These are phyloP conservation scores for Neolentinus lepideus DNA, from an alignment of 1,284 basidiomycete genomes.

Conservation along the genomic window DNA sequence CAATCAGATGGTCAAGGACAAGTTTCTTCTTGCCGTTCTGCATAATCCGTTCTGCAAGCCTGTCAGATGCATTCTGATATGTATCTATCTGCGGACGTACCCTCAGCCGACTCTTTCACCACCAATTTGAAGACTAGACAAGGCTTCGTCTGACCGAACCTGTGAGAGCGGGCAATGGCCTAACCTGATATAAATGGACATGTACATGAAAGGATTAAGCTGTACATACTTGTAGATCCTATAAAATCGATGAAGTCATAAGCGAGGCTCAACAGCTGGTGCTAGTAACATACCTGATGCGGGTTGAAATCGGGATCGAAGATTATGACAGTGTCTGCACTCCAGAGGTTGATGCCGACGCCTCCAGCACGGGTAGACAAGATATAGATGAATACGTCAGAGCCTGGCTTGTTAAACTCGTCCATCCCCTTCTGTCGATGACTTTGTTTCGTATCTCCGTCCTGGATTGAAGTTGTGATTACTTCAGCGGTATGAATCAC, in stretches of 20 bases:
- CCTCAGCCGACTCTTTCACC: conserved; percentile 86
- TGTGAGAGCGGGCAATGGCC: conserved; percentile 88
- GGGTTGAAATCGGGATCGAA: conserved; percentile 95
- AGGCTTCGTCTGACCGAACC: conserved; percentile 76
- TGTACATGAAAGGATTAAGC: conserved; percentile 6
- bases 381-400: conserved; percentile 87
- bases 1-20: conserved; percentile 86
- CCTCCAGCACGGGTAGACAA: conserved; percentile 95
- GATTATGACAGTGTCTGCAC: conserved; percentile 88
- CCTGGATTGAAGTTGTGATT: too few relatives aligned
- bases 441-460: conserved; percentile 84
- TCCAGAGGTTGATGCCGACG: conserved; percentile 90
- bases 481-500: too few relatives aligned
- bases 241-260: neutral
- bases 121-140: conserved; percentile 89
- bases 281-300: conserved; percentile 55
- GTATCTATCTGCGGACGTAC: conserved; percentile 27
- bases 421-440: conserved; percentile 94
- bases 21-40: conserved; percentile 88
- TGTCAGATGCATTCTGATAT: conserved; percentile 5
- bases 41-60: conserved; percentile 69
- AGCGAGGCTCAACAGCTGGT: neutral
- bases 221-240: conserved; percentile 61
- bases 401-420: conserved; percentile 82
- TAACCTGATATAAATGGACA: conserved; percentile 22